phyloP scores from a whole-genome alignment of 345 rosid species.

The Gossypioides kirkii region DNA sequence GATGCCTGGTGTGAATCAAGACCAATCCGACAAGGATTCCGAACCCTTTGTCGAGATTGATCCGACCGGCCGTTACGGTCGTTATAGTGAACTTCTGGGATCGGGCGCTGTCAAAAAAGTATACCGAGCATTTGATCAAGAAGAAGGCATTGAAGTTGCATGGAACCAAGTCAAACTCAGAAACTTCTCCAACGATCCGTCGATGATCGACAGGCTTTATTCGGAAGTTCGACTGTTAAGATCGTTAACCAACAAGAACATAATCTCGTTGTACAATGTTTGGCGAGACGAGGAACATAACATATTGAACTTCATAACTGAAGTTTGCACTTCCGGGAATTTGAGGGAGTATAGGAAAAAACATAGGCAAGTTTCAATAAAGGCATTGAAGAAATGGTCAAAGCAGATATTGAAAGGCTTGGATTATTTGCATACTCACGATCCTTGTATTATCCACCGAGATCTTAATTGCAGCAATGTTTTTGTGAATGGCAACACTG shows the following conservation, averaged over 20 bases:
- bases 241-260: constrained; percentile 46
- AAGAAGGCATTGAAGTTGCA: constrained; percentile 87
- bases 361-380: constrained; percentile 70
- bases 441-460: constrained; percentile 80
- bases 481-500: constrained; percentile 77
- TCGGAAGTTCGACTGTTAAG: constrained; percentile 63
- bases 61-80: constrained; percentile 75
- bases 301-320: constrained; percentile 79
- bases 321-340: constrained; percentile 85
- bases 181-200: constrained; percentile 42
- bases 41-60: constrained; percentile 69
- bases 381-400: constrained; percentile 87
- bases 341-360: constrained; percentile 74
- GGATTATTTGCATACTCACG: constrained; percentile 68
- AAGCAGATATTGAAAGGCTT: constrained; percentile 74
- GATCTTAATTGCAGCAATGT: constrained; percentile 91
- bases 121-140: constrained; percentile 83
- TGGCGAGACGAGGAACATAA: constrained; percentile 52
- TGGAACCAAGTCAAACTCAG: constrained; percentile 86
- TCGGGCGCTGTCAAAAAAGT: constrained; percentile 74
- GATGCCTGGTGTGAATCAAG: constrained; percentile 46
- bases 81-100: constrained; percentile 61
- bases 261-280: constrained; percentile 49
- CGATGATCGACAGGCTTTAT: constrained; percentile 63
- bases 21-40: constrained; percentile 42